Conservation (phyloP, 768 basidiomycete genomes). For the Coprinopsis marcescibilis region DNA sequence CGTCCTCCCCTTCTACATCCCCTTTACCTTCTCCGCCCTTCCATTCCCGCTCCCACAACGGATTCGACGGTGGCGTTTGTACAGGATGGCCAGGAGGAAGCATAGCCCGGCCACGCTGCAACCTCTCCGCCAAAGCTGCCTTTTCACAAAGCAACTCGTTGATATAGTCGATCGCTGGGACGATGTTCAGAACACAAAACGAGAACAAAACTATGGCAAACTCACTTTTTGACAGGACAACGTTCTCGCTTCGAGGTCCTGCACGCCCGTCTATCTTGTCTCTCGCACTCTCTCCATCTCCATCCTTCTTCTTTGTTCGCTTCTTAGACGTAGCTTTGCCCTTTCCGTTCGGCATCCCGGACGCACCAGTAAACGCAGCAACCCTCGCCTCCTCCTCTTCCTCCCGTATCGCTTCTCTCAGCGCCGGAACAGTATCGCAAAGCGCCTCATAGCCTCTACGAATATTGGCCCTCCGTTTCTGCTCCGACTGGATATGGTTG, state of each 20-base stretch:
- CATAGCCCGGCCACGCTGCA: slow-evolving; percentile 50
- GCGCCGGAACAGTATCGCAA: slow-evolving; percentile 75
- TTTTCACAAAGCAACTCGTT: slow-evolving; percentile 59
- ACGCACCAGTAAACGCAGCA: slow-evolving; percentile 16
- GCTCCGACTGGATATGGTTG: slow-evolving; percentile 91
- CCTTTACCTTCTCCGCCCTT: slow-evolving; percentile 59
- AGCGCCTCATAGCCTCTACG: slow-evolving; percentile 84
- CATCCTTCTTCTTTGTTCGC: slow-evolving; percentile 43
- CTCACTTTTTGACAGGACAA: slow-evolving; percentile 85
- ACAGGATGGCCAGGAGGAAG: slow-evolving; percentile 61
- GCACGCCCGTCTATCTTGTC: slow-evolving; percentile 78
- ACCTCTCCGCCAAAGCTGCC: slow-evolving; percentile 47
- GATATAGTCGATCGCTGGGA: slow-evolving; percentile 81
- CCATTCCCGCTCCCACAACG: slow-evolving; percentile 83
- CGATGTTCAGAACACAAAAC: slow-evolving; percentile 3
- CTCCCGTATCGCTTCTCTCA: slow-evolving; percentile 72
- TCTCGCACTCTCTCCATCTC: slow-evolving; percentile 40
- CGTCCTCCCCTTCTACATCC: slow-evolving; percentile 43
- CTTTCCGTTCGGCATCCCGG: slow-evolving; percentile 16
- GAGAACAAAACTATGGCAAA: slow-evolving; percentile 14
- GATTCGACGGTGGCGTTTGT: slow-evolving; percentile 31
- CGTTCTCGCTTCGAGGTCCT: slow-evolving; percentile 86
- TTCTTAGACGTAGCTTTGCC: slow-evolving; percentile 20
- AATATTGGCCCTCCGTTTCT: slow-evolving; percentile 90
- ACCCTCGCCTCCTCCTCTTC: slow-evolving; percentile 54